phyloP scores from a whole-genome alignment of 192 early-diverging fungal species.

The Podila verticillata region DNA sequence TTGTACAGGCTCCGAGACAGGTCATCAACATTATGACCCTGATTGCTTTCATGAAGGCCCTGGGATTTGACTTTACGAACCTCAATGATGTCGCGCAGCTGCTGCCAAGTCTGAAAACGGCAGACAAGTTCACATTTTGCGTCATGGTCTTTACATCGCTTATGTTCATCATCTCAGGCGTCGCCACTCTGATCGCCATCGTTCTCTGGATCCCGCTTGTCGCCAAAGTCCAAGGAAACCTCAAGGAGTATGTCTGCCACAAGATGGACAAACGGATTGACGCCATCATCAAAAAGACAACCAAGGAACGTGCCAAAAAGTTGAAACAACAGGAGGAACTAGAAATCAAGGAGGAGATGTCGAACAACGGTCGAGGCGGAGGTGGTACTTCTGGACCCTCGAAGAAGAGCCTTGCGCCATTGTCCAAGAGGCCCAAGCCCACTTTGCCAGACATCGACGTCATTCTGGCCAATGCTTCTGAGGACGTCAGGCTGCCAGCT shows the following conservation, averaged over 20 bases:
- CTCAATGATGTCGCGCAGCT: constrained; percentile 6
- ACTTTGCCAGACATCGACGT: constrained; percentile 23
- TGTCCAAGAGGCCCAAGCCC: constrained; percentile 8
- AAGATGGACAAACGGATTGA: constrained; percentile 82
- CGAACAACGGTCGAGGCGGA: background rate
- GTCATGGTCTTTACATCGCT: constrained; percentile 69
- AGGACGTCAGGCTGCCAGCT: constrained; percentile 8
- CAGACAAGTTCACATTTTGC: constrained; percentile 22
- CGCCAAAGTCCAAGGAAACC: constrained; percentile 77
- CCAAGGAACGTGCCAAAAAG: constrained; percentile 7
- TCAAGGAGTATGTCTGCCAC: constrained; percentile 88
- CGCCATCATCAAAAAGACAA: constrained; percentile 15
- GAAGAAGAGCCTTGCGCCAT: background rate
- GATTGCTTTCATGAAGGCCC: constrained; percentile 39
- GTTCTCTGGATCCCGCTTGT: constrained; percentile 80
- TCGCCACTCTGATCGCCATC: constrained; percentile 64
- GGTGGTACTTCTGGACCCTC: background rate
- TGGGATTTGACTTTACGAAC: constrained; percentile 8
- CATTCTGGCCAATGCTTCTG: constrained; percentile 16
- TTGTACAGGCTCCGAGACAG: constrained; percentile 81
- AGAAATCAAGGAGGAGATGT: background rate
- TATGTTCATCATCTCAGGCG: constrained; percentile 64
- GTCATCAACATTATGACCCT: constrained; percentile 68
- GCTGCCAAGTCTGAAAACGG: constrained; percentile 7
- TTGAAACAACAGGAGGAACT: background rate